Percentiles rank a stretch among this genome's conserved stretches.
Evolutionary conservation across 163 green algal genomes (phyloP).

Genomic region (Trebouxia gelatinosa): DNA sequence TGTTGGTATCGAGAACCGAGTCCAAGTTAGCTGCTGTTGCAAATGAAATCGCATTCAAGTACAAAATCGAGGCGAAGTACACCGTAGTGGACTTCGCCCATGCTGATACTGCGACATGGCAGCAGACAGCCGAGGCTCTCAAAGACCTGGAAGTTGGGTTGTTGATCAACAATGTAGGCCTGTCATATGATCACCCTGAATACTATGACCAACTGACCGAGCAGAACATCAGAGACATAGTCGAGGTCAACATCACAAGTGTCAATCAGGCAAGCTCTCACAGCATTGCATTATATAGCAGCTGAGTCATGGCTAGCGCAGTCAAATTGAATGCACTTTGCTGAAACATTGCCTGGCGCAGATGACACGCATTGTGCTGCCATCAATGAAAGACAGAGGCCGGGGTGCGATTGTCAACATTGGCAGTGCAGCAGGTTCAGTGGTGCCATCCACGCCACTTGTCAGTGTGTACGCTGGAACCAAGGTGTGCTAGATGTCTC

Average conservation of each 20-base stretch:
- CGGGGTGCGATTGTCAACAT: slow-evolving; percentile 80
- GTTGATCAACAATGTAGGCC: slow-evolving; percentile 87
- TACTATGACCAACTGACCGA: slow-evolving; percentile 47
- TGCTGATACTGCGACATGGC: not conserved
- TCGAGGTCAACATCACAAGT: slow-evolving; percentile 46
- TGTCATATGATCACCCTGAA: slow-evolving; percentile 78
- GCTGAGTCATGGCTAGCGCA: not conserved
- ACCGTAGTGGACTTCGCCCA: not conserved
- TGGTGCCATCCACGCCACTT: slow-evolving; percentile 74
- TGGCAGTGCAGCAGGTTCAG: slow-evolving; percentile 59
- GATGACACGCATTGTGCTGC: slow-evolving; percentile 70
- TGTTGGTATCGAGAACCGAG: slow-evolving; percentile 75
- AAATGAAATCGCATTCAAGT: slow-evolving; percentile 55
- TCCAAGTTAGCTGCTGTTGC: slow-evolving; percentile 62
- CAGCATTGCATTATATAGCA: not conserved
- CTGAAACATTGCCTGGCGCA: slow-evolving; percentile 24
- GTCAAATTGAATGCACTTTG: not conserved
- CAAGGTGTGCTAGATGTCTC: slow-evolving; percentile 55
- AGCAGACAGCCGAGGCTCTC: not conserved
- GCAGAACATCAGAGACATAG: slow-evolving; percentile 36
- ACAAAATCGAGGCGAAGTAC: slow-evolving; percentile 54
- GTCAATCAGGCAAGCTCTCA: slow-evolving; percentile 2
- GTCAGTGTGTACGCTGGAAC: slow-evolving; percentile 76
- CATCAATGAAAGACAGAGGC: slow-evolving; percentile 69
- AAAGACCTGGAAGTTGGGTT: slow-evolving; percentile 64